Evolutionary conservation across 352 stramenopile genomes (phyloP), one percentile per base, ranked within the genome.

Genomic region (Globisporangium canariense): DNA sequence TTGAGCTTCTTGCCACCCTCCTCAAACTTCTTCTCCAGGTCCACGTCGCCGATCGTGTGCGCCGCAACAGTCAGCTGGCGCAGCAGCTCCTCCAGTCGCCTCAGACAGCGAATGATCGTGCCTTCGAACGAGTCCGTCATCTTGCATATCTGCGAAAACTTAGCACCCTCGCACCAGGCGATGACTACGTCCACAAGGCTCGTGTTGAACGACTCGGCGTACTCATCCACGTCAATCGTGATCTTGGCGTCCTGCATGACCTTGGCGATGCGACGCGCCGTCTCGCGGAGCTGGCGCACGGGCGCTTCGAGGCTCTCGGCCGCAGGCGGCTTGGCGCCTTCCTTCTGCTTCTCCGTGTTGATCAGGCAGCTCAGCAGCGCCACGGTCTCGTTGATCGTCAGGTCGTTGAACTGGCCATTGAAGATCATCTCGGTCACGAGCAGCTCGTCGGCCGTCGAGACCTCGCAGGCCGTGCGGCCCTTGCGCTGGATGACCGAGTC

Each of bases 141-240:
- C 74, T 99, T 99, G 72, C 96, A 98, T 45, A 99, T 96, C 66
- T 99, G 97, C n/a, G 96, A 90, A 76, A 99, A 99, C 75, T 99
- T 99, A 50, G 90, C 95, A 53, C 97, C 97, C 66, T 98, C 94
- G 66, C 90, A 97, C 97, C 97, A 99, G 34, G 93, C 92, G 72
- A 98, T 98, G 7, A 99, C 91, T 45, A 98, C 94, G 67, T 99
- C 96, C 74, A 99, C 98, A 68, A 99, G 93, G 62, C 88, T 97
- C 60, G 96, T 96, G 76, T 99, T 99, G 77, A 99, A 99, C 53
- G 90, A 87, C 25, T 98, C 88, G 5, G 98, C 86, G 76, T 98
- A 99, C 65, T 99, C 97, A 59, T 99, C 97, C 51, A 98, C 92
- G 57, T 99, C 96, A 54, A 99, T 90, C 20, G 87, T 74, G 55